Conservation (phyloP, 768 basidiomycete species). For the Amylocystis lapponica region DNA sequence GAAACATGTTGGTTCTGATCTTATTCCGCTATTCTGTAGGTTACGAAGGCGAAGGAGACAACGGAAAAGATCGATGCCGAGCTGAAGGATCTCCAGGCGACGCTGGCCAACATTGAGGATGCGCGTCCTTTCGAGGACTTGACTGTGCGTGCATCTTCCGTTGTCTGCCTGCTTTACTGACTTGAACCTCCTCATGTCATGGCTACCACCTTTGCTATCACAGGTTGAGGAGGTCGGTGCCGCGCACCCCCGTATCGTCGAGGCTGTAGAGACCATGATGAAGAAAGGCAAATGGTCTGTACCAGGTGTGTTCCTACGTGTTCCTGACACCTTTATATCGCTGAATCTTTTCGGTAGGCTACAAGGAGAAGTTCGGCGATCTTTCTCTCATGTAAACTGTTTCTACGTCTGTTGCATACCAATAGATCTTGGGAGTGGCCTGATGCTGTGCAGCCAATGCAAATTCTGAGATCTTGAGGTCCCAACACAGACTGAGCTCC, state of each 20-base stretch:
- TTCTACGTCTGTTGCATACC: background rate
- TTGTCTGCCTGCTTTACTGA: background rate
- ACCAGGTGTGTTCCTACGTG: slow-evolving; percentile 55
- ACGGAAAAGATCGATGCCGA: slow-evolving; percentile 87
- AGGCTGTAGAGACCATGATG: slow-evolving; percentile 91
- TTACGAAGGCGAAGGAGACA: slow-evolving; percentile 85
- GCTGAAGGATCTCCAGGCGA: slow-evolving; percentile 85
- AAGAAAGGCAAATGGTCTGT: slow-evolving; percentile 99
- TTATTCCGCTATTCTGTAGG: slow-evolving; percentile 36
- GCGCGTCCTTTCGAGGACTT: slow-evolving; percentile 97
- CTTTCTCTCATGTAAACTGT: slow-evolving; percentile 77
- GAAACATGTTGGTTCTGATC: slow-evolving; percentile 1
- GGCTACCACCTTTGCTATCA: background rate
- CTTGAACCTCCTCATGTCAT: background rate
- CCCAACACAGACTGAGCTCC: no score
- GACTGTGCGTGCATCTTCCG: slow-evolving; percentile 82
- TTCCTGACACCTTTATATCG: background rate
- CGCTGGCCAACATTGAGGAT: slow-evolving; percentile 94
- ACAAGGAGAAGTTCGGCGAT: slow-evolving; percentile 97
- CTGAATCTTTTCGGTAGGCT: slow-evolving; percentile 39
- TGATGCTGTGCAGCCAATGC: no score
- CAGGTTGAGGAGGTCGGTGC: slow-evolving; percentile 86
- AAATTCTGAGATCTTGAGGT: no score
- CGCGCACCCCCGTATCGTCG: slow-evolving; percentile 87
- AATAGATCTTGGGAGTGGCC: slow-evolving; percentile 15